A percentile compares a stretch with the other conserved stretches of the same genome.
phyloP scores from a whole-genome alignment of 1,139 yeast genomes.

The Sugiyamaella sp. region DNA sequence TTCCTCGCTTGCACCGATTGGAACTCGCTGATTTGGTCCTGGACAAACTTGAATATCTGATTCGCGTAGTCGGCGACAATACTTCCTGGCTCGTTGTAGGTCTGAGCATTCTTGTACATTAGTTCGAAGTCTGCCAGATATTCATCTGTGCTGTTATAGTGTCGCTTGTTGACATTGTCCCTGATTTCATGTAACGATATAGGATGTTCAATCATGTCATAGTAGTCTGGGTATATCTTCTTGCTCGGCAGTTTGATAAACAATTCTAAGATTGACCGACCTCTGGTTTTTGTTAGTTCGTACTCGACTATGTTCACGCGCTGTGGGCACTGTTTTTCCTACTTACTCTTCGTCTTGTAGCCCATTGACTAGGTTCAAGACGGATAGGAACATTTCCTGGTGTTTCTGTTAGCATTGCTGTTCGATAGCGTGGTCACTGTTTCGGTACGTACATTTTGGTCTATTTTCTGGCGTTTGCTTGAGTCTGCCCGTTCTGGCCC shows the following conservation, averaged over 20 bases:
- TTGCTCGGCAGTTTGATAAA: slow-evolving; percentile 73
- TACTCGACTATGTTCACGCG: neutral
- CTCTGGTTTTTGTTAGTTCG: slow-evolving; percentile 14
- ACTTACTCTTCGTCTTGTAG: slow-evolving; percentile 24
- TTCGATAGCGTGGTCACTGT: neutral
- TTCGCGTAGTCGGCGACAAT: slow-evolving; percentile 72
- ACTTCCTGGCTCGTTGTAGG: slow-evolving; percentile 83
- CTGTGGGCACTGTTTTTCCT: neutral
- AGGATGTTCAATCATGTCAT: slow-evolving; percentile 63
- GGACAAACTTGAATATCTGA: slow-evolving; percentile 54
- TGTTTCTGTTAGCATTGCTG: neutral
- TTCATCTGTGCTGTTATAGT: slow-evolving; percentile 57
- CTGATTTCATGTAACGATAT: slow-evolving; percentile 67
- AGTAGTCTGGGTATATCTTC: slow-evolving; percentile 80
- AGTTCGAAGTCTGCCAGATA: slow-evolving; percentile 68
- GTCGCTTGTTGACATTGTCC: slow-evolving; percentile 56
- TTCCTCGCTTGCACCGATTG: slow-evolving; percentile 34
- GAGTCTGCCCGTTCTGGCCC: slow-evolving; percentile 6
- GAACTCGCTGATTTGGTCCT: slow-evolving; percentile 46
- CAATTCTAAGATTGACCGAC: slow-evolving; percentile 49
- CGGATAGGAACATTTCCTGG: slow-evolving; percentile 7
- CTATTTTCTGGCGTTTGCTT: slow-evolving; percentile 13
- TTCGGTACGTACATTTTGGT: slow-evolving; percentile 5
- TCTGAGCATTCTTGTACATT: slow-evolving; percentile 74
- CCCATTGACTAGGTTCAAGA: slow-evolving; percentile 19